These are phyloP conservation scores for Boletus barrowsii DNA, from an alignment of 768 basidiomycete genomes.

Conservation along the genomic window DNA sequence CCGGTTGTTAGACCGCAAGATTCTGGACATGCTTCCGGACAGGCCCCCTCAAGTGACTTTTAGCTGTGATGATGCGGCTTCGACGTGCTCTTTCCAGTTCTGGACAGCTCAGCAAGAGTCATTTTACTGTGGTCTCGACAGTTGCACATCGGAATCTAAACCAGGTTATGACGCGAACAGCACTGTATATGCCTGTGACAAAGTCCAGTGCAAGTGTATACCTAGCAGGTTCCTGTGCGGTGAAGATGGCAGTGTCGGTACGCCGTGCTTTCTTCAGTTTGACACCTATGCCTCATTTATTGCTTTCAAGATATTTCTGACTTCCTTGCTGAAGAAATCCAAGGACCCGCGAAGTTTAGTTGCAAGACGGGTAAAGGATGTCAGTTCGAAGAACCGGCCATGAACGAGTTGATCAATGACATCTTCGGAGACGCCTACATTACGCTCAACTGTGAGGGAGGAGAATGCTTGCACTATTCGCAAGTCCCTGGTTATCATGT, in stretches of 20 bases:
- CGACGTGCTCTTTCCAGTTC: slow-evolving; percentile 92
- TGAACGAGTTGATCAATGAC: slow-evolving; percentile 92
- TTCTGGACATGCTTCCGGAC: slow-evolving; percentile 85
- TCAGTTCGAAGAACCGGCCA: slow-evolving; percentile 91
- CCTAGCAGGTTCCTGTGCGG: slow-evolving; percentile 94
- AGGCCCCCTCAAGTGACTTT: slow-evolving; percentile 96
- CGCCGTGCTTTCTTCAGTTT: slow-evolving; percentile 28
- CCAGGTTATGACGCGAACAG: slow-evolving; percentile 62
- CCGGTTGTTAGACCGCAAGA: slow-evolving; percentile 73
- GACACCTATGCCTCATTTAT: neutral
- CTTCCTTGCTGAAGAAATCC: slow-evolving; percentile 85
- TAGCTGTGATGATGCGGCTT: slow-evolving; percentile 65
- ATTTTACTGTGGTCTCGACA: slow-evolving; percentile 87
- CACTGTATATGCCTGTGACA: slow-evolving; percentile 77
- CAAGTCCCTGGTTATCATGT: slow-evolving; percentile 93
- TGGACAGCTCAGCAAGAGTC: slow-evolving; percentile 95
- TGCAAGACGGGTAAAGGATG: slow-evolving; percentile 73
- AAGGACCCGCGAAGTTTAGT: slow-evolving; percentile 84
- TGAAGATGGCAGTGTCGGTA: slow-evolving; percentile 90
- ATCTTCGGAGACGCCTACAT: slow-evolving; percentile 94
- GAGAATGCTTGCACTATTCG: slow-evolving; percentile 91
- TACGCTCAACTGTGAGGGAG: slow-evolving; percentile 79
- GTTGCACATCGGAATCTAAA: slow-evolving; percentile 52
- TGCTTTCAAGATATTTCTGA: slow-evolving; percentile 72
- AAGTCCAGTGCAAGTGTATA: slow-evolving; percentile 89